Evolutionary conservation across 2,329 filamentous ascomycete genomes (phyloP).

Genomic region (Penicillium paneum): DNA sequence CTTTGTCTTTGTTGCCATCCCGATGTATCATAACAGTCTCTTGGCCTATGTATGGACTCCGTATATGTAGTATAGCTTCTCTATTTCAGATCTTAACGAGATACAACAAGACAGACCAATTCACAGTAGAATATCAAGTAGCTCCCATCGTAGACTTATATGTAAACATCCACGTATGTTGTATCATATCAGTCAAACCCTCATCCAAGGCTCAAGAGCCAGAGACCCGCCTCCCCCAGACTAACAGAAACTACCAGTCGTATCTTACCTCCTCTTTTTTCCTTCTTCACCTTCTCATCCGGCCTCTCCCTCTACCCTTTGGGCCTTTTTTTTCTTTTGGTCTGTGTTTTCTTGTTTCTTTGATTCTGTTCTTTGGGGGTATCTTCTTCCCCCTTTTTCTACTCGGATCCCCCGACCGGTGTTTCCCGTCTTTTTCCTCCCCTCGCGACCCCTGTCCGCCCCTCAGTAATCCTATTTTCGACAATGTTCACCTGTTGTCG

Average conservation of each 20-base stretch:
- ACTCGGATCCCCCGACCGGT: slow-evolving; percentile 15
- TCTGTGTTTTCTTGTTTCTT: slow-evolving; percentile 17
- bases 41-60: too few relatives aligned
- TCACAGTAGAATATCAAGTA: not conserved
- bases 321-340: slow-evolving; percentile 16
- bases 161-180: not conserved
- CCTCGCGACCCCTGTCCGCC: slow-evolving; percentile 30
- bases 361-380: slow-evolving; percentile 6
- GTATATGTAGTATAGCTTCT: not conserved
- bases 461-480: slow-evolving; percentile 22
- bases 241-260: slow-evolving; percentile 18
- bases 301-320: slow-evolving; percentile 1
- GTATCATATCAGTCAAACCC: slow-evolving; percentile 1
- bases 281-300: slow-evolving; percentile 17
- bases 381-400: slow-evolving; percentile 13
- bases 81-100: not conserved
- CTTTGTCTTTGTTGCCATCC: not conserved
- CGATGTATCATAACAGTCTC: not conserved
- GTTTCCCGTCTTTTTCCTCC: slow-evolving; percentile 20
- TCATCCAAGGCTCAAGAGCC: slow-evolving; percentile 5
- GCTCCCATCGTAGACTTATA: not conserved
- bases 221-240: slow-evolving; percentile 23
- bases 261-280: slow-evolving; percentile 21
- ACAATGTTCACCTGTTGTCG: slow-evolving; percentile 20
- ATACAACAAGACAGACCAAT: not conserved